Percentiles rank a stretch among this genome's conserved stretches.
Evolutionary conservation across 441 rosid genomes (phyloP).

Genomic region (Populus hybrid): DNA sequence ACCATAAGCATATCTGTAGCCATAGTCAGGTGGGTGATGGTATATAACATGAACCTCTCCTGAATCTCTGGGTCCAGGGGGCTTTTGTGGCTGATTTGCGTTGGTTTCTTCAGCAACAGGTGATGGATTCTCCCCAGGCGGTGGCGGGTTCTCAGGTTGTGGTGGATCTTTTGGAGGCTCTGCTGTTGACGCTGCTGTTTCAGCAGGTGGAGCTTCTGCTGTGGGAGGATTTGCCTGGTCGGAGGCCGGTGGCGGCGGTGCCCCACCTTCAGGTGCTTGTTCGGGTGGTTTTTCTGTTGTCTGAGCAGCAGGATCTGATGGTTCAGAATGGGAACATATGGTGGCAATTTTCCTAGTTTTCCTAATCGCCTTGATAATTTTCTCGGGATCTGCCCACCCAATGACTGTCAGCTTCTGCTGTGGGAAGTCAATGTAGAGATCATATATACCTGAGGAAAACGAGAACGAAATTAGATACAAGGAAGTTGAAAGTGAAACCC

Average conservation of each 20-base stretch:
- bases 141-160: slow-evolving; percentile 32
- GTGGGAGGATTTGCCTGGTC: slow-evolving; percentile 41
- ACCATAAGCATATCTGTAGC: slow-evolving; percentile 36
- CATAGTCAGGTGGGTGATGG: slow-evolving; percentile 46
- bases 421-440: slow-evolving; percentile 49
- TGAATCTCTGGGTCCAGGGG: slow-evolving; percentile 40
- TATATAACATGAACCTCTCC: slow-evolving; percentile 50
- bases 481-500: neutral
- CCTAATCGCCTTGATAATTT: slow-evolving; percentile 57
- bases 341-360: slow-evolving; percentile 63
- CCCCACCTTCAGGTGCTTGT: slow-evolving; percentile 35
- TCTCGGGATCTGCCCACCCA: slow-evolving; percentile 78
- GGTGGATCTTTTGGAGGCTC: slow-evolving; percentile 41
- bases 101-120: slow-evolving; percentile 26
- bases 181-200: slow-evolving; percentile 40
- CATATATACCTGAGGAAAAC: slow-evolving; percentile 51
- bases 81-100: slow-evolving; percentile 33
- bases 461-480: neutral
- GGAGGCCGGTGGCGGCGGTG: slow-evolving; percentile 22
- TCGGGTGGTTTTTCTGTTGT: slow-evolving; percentile 28
- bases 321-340: slow-evolving; percentile 51
- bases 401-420: slow-evolving; percentile 63
- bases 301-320: slow-evolving; percentile 31
- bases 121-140: slow-evolving; percentile 28
- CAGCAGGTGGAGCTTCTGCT: slow-evolving; percentile 37